These are phyloP conservation scores for Xylaria bambusicola DNA, from an alignment of 495 filamentous ascomycete genomes.

Conservation along the genomic window DNA sequence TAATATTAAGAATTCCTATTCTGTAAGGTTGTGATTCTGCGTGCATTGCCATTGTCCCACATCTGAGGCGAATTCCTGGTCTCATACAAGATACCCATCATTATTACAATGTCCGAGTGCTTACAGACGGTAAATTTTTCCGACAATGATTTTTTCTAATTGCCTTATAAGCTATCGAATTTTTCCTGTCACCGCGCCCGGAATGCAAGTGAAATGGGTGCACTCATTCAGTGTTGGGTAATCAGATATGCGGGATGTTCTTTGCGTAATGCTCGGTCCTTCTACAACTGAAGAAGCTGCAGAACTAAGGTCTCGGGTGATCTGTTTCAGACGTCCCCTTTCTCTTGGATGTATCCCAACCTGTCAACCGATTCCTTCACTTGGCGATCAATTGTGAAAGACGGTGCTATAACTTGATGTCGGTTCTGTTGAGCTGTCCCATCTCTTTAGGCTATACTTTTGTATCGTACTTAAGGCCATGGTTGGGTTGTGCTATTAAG, in stretches of 20 bases:
- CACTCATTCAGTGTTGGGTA: conserved; percentile 54
- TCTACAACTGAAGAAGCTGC: background rate
- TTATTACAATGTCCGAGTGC: too few species aligned
- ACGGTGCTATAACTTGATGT: conserved; percentile 27
- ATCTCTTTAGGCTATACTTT: background rate
- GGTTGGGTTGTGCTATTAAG: conserved; percentile 62
- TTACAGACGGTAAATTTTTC: too few species aligned
- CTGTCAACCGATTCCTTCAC: conserved; percentile 47
- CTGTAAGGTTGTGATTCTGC: background rate
- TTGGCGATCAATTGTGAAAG: conserved; percentile 26
- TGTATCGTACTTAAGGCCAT: conserved; percentile 40
- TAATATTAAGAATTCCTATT: conserved; percentile 3
- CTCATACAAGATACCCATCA: too few species aligned
- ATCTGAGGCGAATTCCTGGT: background rate
- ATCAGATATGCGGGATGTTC: conserved; percentile 31
- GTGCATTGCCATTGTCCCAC: background rate
- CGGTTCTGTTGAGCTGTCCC: conserved; percentile 22
- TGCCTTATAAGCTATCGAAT: conserved; percentile 14
- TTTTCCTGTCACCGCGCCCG: conserved; percentile 51
- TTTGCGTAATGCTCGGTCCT: conserved; percentile 10
- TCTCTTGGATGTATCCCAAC: conserved; percentile 39
- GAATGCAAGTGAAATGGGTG: conserved; percentile 55
- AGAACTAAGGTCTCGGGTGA: conserved; percentile 7
- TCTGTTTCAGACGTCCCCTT: conserved; percentile 39
- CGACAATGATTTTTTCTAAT: too few species aligned